Conservation (phyloP, 805 yeast genomes). For the Suhomyces canberraensis region DNA sequence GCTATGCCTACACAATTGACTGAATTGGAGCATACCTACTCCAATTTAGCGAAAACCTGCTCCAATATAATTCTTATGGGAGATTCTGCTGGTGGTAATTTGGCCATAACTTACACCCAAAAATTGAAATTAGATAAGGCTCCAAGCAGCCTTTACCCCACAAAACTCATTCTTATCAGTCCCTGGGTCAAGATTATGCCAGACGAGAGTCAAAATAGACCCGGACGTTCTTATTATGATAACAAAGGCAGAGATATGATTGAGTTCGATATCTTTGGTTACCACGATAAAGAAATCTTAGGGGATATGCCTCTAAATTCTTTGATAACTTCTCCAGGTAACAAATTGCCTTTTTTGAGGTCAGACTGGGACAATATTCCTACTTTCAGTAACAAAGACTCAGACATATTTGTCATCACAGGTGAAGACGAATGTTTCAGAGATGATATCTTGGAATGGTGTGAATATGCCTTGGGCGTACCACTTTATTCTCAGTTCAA, state of each 20-base stretch:
- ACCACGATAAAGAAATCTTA: conserved; percentile 1
- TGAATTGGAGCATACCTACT: conserved; percentile 29
- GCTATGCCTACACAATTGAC: conserved; percentile 31
- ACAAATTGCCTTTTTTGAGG: conserved; percentile 16
- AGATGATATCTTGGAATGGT: conserved; percentile 38
- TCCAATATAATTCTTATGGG: conserved; percentile 35
- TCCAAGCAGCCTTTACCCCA: conserved; percentile 21
- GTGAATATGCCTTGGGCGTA: conserved; percentile 26
- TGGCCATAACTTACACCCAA: conserved; percentile 29
- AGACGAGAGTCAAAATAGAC: conserved; percentile 14
- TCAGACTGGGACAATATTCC: conserved; percentile 35
- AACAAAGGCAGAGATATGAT: conserved; percentile 16
- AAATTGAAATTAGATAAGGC: conserved; percentile 15
- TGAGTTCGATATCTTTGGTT: neutral
- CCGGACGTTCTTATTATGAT: conserved; percentile 35
- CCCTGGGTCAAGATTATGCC: conserved; percentile 40
- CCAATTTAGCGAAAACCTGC: conserved; percentile 16
- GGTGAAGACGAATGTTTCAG: conserved; percentile 44
- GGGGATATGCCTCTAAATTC: conserved; percentile 12
- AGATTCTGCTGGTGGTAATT: conserved; percentile 44
- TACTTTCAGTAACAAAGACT: conserved; percentile 23
- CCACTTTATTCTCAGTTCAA: conserved; percentile 18
- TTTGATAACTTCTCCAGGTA: conserved; percentile 24
- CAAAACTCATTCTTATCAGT: conserved; percentile 24
- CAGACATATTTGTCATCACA: conserved; percentile 26